A percentile compares a stretch with the other conserved stretches of the same genome.
Conservation (phyloP, 768 basidiomycete species). For the Phlebiopsis gigantea region DNA sequence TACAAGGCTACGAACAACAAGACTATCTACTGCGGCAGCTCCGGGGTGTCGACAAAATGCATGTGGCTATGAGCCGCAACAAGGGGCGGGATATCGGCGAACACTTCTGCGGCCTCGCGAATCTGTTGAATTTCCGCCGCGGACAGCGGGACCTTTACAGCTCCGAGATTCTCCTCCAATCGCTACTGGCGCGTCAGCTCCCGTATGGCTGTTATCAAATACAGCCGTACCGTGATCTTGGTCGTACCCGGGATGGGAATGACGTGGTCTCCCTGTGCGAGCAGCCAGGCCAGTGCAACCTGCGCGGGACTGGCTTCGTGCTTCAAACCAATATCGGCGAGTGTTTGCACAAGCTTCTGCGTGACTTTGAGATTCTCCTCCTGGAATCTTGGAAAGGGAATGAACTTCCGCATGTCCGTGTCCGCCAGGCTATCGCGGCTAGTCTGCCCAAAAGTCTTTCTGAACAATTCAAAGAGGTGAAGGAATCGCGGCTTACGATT, state of each 20-base stretch:
- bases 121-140: slow-evolving; percentile 24
- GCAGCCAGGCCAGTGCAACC: slow-evolving; percentile 24
- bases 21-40: neutral
- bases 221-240: slow-evolving; percentile 3
- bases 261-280: slow-evolving; percentile 21
- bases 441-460: neutral
- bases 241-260: slow-evolving; percentile 22
- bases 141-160: slow-evolving; percentile 19
- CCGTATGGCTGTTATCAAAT: neutral
- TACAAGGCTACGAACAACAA: too few relatives aligned
- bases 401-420: neutral
- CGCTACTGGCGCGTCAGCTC: slow-evolving; percentile 17
- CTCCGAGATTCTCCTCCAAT: slow-evolving; percentile 28
- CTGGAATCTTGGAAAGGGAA: slow-evolving; percentile 15
- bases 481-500: neutral
- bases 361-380: slow-evolving; percentile 20
- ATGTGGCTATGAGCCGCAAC: neutral
- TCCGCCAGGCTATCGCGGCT: neutral
- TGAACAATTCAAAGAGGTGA: neutral
- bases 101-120: slow-evolving; percentile 24
- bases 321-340: slow-evolving; percentile 8
- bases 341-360: slow-evolving; percentile 19
- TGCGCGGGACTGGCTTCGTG: slow-evolving; percentile 23
- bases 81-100: neutral
- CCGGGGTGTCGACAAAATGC: neutral